Evolutionary conservation across 768 basidiomycete genomes (phyloP).

Genomic region (Tylopilus plumbeoviolaceoides): DNA sequence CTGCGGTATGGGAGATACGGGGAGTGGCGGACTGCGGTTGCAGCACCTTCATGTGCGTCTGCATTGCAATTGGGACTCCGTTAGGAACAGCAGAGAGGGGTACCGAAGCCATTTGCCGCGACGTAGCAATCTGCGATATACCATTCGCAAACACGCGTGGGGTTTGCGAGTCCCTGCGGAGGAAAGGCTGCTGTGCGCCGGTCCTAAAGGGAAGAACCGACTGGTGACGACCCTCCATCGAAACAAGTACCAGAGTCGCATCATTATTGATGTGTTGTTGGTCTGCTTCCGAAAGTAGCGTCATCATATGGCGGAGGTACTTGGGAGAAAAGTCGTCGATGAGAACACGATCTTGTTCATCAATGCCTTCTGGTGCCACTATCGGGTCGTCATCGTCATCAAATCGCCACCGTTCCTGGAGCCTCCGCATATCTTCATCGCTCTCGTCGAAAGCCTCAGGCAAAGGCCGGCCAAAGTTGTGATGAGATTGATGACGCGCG

Average conservation of each 20-base stretch:
- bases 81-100: slow-evolving; percentile 31
- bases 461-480: slow-evolving; percentile 25
- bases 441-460: slow-evolving; percentile 21
- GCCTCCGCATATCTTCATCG: slow-evolving; percentile 38
- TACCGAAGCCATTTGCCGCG: slow-evolving; percentile 20
- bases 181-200: slow-evolving; percentile 27
- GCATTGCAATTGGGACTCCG: slow-evolving; percentile 55
- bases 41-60: slow-evolving; percentile 60
- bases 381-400: slow-evolving; percentile 61
- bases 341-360: slow-evolving; percentile 66
- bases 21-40: slow-evolving; percentile 47
- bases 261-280: slow-evolving; percentile 49
- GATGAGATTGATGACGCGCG: slow-evolving; percentile 1
- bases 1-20: slow-evolving; percentile 50
- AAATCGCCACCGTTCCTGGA: slow-evolving; percentile 64
- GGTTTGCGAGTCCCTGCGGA: slow-evolving; percentile 25
- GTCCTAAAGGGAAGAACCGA: slow-evolving; percentile 46
- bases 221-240: slow-evolving; percentile 48
- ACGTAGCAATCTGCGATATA: slow-evolving; percentile 20
- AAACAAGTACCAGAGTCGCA: slow-evolving; percentile 40
- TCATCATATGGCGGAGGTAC: slow-evolving; percentile 55
- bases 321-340: slow-evolving; percentile 66
- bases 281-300: slow-evolving; percentile 54
- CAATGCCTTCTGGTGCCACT: slow-evolving; percentile 52
- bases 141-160: slow-evolving; percentile 24